Percentiles rank a stretch among this genome's conserved stretches.
phyloP scores from a whole-genome alignment of 2,329 filamentous ascomycete genomes.

The Tolypocladium amazonense region DNA sequence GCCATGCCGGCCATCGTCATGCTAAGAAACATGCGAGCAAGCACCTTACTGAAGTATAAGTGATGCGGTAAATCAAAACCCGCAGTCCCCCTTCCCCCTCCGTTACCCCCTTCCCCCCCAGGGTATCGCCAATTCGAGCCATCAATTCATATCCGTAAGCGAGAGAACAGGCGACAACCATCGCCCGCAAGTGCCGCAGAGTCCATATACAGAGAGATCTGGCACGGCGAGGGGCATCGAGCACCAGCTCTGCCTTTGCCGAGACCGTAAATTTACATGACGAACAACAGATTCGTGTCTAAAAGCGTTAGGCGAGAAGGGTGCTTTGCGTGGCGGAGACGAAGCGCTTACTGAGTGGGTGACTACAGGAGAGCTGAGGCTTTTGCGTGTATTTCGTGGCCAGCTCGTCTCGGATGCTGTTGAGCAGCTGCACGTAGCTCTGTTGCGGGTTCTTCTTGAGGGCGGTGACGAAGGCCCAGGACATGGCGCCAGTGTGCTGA shows the following conservation, averaged over 20 bases:
- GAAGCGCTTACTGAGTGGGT: slow-evolving; percentile 70
- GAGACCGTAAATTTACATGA: slow-evolving; percentile 36
- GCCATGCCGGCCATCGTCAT: neutral
- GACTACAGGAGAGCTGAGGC: slow-evolving; percentile 93
- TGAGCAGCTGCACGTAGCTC: slow-evolving; percentile 93
- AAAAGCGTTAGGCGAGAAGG: slow-evolving; percentile 5
- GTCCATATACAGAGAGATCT: neutral
- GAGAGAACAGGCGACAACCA: neutral
- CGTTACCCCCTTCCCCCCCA: neutral
- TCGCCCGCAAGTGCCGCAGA: neutral
- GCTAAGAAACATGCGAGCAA: neutral
- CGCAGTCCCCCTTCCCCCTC: neutral
- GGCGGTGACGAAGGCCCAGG: slow-evolving; percentile 87
- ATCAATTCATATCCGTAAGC: neutral
- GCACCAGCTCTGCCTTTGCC: neutral
- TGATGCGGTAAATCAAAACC: neutral
- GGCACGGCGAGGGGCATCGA: neutral
- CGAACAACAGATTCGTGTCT: slow-evolving; percentile 53
- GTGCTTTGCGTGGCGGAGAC: neutral
- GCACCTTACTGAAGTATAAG: neutral
- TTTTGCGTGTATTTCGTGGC: slow-evolving; percentile 84
- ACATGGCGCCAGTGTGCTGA: slow-evolving; percentile 95
- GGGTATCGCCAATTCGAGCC: neutral
- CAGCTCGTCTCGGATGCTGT: slow-evolving; percentile 91
- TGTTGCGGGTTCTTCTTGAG: slow-evolving; percentile 96